phyloP scores from a whole-genome alignment of 169 alveolate genomes.

The Plasmodium gonderi region DNA sequence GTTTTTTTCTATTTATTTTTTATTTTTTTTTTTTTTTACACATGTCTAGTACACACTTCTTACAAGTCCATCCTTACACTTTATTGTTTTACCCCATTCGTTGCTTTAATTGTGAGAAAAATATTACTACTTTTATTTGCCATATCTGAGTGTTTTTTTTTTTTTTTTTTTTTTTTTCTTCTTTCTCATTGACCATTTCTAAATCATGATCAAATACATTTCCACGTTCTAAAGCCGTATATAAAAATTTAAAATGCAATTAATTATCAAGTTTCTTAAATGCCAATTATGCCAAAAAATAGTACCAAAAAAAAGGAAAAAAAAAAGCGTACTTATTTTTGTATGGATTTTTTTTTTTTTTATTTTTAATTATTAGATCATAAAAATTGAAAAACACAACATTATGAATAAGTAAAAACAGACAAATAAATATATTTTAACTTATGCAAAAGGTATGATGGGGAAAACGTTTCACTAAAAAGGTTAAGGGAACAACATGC shows the following conservation, averaged over 20 bases:
- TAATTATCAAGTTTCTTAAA: background rate
- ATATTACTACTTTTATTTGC: background rate
- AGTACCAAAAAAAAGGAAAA: background rate
- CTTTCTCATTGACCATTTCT: background rate
- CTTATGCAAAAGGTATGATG: too few species aligned
- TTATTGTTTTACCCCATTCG: background rate
- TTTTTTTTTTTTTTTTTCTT: background rate
- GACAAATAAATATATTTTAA: background rate
- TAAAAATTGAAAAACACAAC: background rate
- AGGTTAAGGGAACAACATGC: background rate
- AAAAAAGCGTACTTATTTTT: background rate
- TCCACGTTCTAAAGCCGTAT: background rate
- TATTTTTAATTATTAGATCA: too few species aligned
- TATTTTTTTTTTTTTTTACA: too few species aligned
- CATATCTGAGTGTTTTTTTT: background rate
- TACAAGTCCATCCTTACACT: background rate
- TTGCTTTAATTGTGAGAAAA: background rate
- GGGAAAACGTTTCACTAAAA: background rate
- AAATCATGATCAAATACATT: background rate
- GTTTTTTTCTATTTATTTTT: too few species aligned
- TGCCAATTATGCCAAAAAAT: background rate
- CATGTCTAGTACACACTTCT: too few species aligned
- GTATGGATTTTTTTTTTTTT: too few species aligned
- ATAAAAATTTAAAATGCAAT: background rate
- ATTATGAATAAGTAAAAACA: background rate